These are phyloP conservation scores for Globisporangium alternatum DNA, from an alignment of 352 stramenopile genomes.

Conservation along the genomic window DNA sequence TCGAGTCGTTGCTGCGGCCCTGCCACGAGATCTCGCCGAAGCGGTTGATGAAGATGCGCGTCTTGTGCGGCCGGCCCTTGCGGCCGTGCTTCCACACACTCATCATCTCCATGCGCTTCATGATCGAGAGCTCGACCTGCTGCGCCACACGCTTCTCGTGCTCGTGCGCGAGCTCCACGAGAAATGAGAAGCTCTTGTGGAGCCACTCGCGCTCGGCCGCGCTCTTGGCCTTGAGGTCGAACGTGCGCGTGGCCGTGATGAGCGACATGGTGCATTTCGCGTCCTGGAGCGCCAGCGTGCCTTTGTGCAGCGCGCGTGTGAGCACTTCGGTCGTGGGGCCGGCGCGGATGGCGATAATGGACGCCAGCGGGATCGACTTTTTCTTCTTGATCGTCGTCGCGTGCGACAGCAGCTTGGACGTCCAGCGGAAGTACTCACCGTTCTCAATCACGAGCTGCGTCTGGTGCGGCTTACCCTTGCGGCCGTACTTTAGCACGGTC, in stretches of 20 bases:
- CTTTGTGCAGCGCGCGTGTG: slow-evolving; percentile 63
- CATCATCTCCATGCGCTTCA: slow-evolving; percentile 78
- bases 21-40: slow-evolving; percentile 85
- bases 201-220: slow-evolving; percentile 76
- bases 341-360: slow-evolving; percentile 49
- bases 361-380: slow-evolving; percentile 59
- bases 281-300: slow-evolving; percentile 50
- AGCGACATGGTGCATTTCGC: slow-evolving; percentile 77
- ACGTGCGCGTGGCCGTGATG: slow-evolving; percentile 64
- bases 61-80: slow-evolving; percentile 78
- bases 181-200: slow-evolving; percentile 63
- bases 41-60: slow-evolving; percentile 73
- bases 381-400: slow-evolving; percentile 48
- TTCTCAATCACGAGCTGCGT: slow-evolving; percentile 79
- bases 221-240: slow-evolving; percentile 73
- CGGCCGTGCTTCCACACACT: slow-evolving; percentile 77
- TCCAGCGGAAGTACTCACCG: slow-evolving; percentile 77
- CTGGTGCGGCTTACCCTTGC: slow-evolving; percentile 73
- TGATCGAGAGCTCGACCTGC: slow-evolving; percentile 82
- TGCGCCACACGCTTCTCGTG: slow-evolving; percentile 70
- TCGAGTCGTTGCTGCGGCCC: slow-evolving; percentile 67
- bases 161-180: slow-evolving; percentile 67
- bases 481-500: slow-evolving; percentile 73
- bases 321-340: slow-evolving; percentile 67
- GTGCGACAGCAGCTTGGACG: slow-evolving; percentile 62